A percentile compares a stretch with the other conserved stretches of the same genome.
Conservation (phyloP, 306 rosid genomes). For the Cajanus cajan region DNA sequence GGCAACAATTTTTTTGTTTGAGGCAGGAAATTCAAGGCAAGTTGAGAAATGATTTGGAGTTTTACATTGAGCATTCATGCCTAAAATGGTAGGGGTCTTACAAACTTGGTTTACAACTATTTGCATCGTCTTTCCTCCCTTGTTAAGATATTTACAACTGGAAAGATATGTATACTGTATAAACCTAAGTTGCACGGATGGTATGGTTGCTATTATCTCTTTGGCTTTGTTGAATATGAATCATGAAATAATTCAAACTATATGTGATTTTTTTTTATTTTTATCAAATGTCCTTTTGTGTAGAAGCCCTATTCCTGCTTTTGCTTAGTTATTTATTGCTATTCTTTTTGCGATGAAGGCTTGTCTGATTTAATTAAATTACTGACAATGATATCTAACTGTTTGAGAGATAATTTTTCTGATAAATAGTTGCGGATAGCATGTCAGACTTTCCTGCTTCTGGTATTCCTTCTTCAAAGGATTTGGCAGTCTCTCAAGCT, state of each 20-base stretch:
- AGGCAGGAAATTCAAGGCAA: background rate
- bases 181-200: background rate
- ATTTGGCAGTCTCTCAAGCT: slow-evolving; percentile 46
- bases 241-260: slow-evolving; percentile 9
- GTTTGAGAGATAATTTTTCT: background rate
- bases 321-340: slow-evolving; percentile 7
- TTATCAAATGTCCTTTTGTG: background rate
- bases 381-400: slow-evolving; percentile 23
- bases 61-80: slow-evolving; percentile 1
- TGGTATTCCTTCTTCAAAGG: slow-evolving; percentile 48
- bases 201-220: background rate
- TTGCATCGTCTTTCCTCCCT: background rate
- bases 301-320: background rate
- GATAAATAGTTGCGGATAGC: slow-evolving; percentile 54
- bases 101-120: background rate
- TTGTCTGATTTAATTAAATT: slow-evolving; percentile 8
- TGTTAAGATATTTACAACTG: background rate
- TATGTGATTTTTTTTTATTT: background rate
- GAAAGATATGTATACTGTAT: background rate
- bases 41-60: background rate
- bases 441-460: slow-evolving; percentile 57
- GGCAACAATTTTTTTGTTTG: background rate
- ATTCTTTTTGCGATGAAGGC: background rate
- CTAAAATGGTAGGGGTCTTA: background rate
- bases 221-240: slow-evolving; percentile 19